These are phyloP conservation scores for Pseudocercospora musae DNA, from an alignment of 2,329 filamentous ascomycete genomes.

Conservation along the genomic window DNA sequence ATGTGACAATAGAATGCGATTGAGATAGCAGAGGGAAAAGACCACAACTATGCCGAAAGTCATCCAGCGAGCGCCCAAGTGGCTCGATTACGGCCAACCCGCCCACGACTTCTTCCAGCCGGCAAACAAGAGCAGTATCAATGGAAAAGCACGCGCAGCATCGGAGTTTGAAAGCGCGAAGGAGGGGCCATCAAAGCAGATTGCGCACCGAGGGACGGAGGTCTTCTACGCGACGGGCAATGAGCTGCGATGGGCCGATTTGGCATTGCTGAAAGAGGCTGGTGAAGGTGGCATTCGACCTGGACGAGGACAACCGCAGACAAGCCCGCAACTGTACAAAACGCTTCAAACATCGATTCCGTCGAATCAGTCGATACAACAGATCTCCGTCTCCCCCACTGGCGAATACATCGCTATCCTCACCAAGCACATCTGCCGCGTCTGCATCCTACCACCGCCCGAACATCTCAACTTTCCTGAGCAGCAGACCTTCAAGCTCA, in stretches of 20 bases:
- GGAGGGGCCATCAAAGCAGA: constrained; percentile 54
- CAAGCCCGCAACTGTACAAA: constrained; percentile 22
- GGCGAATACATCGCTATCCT: constrained; percentile 79
- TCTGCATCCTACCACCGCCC: constrained; percentile 78
- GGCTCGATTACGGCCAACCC: constrained; percentile 74
- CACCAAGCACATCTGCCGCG: constrained; percentile 82
- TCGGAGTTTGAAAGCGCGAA: constrained; percentile 3
- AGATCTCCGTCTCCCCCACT: constrained; percentile 79
- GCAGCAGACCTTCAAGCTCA: constrained; percentile 67
- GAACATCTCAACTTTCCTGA: constrained; percentile 71
- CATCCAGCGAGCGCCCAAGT: constrained; percentile 78
- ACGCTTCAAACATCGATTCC: constrained; percentile 71
- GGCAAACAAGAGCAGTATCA: constrained; percentile 12
- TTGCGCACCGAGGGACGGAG: constrained; percentile 80
- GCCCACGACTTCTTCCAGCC: constrained; percentile 73
- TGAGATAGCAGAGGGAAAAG: not conserved
- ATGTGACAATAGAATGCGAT: constrained; percentile 4
- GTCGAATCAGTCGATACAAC: constrained; percentile 66
- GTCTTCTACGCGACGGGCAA: constrained; percentile 85
- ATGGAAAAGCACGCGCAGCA: constrained; percentile 8
- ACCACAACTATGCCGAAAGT: constrained; percentile 70
- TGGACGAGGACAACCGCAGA: constrained; percentile 8
- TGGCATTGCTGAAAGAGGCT: constrained; percentile 70
- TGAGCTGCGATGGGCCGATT: constrained; percentile 87
- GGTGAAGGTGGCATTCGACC: constrained; percentile 17